Evolutionary conservation across 2,329 filamentous ascomycete species (phyloP).

Genomic region (Aciculosporium take): DNA sequence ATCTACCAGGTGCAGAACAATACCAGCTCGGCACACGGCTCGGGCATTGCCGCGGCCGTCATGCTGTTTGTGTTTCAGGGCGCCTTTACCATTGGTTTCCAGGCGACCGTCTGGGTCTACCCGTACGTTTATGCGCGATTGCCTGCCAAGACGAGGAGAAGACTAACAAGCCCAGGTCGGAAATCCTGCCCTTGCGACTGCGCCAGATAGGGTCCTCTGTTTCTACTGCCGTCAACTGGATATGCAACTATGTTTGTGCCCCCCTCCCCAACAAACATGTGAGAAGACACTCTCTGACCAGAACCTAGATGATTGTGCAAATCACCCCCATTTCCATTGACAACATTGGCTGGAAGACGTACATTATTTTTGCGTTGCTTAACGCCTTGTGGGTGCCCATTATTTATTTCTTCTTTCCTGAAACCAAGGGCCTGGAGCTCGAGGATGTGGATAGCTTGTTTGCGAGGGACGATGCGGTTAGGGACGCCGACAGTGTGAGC

Average conservation of each 20-base stretch:
- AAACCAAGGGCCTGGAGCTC: constrained; percentile 24
- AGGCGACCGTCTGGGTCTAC: constrained; percentile 22
- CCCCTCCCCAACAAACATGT: too few relatives aligned
- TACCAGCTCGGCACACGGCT: constrained; percentile 16
- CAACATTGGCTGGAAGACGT: constrained; percentile 15
- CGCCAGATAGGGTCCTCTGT: constrained; percentile 19
- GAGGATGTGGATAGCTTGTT: constrained; percentile 25
- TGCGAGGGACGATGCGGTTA: constrained; percentile 3
- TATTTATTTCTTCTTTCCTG: constrained; percentile 17
- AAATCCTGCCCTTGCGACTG: constrained; percentile 18
- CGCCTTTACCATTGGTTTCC: constrained; percentile 4
- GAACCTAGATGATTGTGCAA: constrained; percentile 7
- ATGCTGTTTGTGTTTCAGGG: constrained; percentile 25
- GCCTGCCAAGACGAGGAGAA: neutral
- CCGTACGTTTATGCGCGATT: constrained; percentile 8
- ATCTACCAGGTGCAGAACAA: constrained; percentile 25
- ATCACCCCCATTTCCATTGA: constrained; percentile 10
- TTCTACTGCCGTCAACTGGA: constrained; percentile 20
- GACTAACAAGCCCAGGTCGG: constrained; percentile 12
- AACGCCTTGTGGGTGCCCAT: constrained; percentile 16
- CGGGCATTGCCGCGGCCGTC: constrained; percentile 24
- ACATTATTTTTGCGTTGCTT: constrained; percentile 16
- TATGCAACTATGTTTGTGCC: constrained; percentile 20
- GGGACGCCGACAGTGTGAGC: too few relatives aligned
- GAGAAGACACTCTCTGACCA: neutral